Conservation (phyloP, 768 basidiomycete genomes). For the Phlebiopsis flavidoalba region DNA sequence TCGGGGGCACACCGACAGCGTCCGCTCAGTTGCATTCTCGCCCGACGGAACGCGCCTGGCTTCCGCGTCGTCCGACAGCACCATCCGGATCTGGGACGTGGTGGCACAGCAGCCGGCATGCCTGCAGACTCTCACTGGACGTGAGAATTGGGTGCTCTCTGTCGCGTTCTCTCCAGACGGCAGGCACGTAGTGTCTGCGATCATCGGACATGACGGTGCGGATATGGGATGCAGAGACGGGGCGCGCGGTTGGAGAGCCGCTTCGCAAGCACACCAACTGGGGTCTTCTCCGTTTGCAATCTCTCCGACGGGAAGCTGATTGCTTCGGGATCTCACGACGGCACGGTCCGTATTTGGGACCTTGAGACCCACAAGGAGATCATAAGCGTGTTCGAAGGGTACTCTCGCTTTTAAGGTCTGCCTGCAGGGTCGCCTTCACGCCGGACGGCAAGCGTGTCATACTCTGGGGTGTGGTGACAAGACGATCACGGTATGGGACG, state of each 20-base stretch:
- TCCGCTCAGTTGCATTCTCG: slow-evolving; percentile 22
- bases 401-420: background rate
- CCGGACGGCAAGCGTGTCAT: background rate
- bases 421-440: background rate
- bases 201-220: slow-evolving; percentile 1
- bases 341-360: slow-evolving; percentile 3
- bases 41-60: slow-evolving; percentile 21
- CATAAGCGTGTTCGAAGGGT: background rate
- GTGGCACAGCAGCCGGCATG: slow-evolving; percentile 1
- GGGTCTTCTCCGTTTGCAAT: background rate
- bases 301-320: background rate
- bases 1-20: slow-evolving; percentile 12
- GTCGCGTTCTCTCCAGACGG: slow-evolving; percentile 9
- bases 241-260: background rate
- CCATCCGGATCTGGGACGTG: slow-evolving; percentile 18
- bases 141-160: background rate
- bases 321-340: background rate
- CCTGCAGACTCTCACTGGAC: background rate
- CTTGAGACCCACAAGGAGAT: background rate
- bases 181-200: background rate
- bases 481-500: background rate
- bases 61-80: slow-evolving; percentile 18
- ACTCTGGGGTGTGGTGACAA: background rate
- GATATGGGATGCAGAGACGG: background rate
- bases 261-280: background rate